Evolutionary conservation across 805 yeast genomes (phyloP).

Genomic region (Myxozyma geophila): DNA sequence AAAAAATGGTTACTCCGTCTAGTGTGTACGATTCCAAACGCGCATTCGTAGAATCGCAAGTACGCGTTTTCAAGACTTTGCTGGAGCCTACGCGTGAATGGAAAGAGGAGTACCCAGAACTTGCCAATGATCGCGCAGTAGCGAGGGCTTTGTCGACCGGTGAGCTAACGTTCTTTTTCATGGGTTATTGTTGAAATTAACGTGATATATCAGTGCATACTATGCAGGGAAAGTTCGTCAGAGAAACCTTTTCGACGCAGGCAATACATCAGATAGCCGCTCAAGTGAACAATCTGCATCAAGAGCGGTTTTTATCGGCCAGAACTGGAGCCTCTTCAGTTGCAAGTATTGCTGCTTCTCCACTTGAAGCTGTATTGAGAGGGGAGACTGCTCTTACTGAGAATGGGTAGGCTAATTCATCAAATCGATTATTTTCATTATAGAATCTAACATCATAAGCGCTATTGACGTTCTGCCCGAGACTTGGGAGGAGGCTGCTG

Average conservation of each 20-base stretch:
- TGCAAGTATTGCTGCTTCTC: conserved; percentile 4
- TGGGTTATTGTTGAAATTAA: neutral
- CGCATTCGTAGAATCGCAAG: conserved; percentile 32
- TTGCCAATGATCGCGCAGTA: conserved; percentile 10
- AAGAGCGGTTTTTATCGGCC: conserved; percentile 10
- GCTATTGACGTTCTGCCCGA: conserved; percentile 24
- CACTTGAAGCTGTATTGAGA: conserved; percentile 17
- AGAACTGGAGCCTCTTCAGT: conserved; percentile 11
- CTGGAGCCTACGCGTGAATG: conserved; percentile 26
- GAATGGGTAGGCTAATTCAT: conserved; percentile 12
- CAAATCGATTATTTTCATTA: neutral
- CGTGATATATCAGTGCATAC: conserved; percentile 17
- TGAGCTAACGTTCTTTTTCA: neutral
- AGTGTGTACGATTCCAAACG: conserved; percentile 29
- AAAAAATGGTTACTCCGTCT: neutral
- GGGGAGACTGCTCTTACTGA: conserved; percentile 23
- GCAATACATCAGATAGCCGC: conserved; percentile 33
- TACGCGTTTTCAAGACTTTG: conserved; percentile 24
- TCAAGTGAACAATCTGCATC: conserved; percentile 27
- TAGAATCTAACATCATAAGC: conserved; percentile 1
- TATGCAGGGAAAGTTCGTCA: conserved; percentile 16
- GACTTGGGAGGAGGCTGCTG: conserved; percentile 25
- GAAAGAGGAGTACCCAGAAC: conserved; percentile 13
- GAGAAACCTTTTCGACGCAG: conserved; percentile 24
- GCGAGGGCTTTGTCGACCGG: conserved; percentile 22